Evolutionary conservation across 192 early-diverging fungal species (phyloP).

Genomic region (Podochytrium sp.): DNA sequence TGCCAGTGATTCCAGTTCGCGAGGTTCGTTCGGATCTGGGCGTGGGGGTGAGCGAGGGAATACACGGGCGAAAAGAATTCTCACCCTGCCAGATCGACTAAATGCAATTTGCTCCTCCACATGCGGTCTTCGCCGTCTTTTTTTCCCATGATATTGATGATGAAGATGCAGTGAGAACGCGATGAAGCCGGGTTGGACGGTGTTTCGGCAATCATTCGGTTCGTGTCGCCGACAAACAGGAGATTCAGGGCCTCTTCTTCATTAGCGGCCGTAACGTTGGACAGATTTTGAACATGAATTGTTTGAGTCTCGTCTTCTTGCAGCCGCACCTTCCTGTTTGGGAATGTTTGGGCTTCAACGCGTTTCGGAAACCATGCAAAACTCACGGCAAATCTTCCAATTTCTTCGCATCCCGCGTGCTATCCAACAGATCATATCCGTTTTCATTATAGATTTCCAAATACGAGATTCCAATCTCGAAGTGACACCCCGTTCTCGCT

Average conservation of each 20-base stretch:
- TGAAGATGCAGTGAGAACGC: slow-evolving; percentile 66
- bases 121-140: slow-evolving; percentile 50
- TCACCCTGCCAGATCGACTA: slow-evolving; percentile 72
- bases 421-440: slow-evolving; percentile 65
- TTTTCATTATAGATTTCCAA: slow-evolving; percentile 69
- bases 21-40: slow-evolving; percentile 58
- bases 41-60: not conserved
- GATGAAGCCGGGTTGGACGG: slow-evolving; percentile 68
- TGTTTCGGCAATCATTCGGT: slow-evolving; percentile 68
- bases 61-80: not conserved
- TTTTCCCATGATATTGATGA: slow-evolving; percentile 46
- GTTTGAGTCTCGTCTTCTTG: slow-evolving; percentile 52
- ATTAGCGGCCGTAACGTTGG: slow-evolving; percentile 41
- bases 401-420: slow-evolving; percentile 58
- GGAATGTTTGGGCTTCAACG: not conserved
- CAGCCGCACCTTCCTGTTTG: slow-evolving; percentile 51
- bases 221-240: slow-evolving; percentile 68
- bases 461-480: slow-evolving; percentile 58
- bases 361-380: not conserved
- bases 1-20: slow-evolving; percentile 60
- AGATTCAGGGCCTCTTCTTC: slow-evolving; percentile 67
- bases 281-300: slow-evolving; percentile 62
- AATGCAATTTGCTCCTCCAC: slow-evolving; percentile 58
- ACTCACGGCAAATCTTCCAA: slow-evolving; percentile 65
- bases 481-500: slow-evolving; percentile 39